Base-by-base conservation (phyloP, 345 rosid genomes). In the Geranium rotundifolium region DNA sequence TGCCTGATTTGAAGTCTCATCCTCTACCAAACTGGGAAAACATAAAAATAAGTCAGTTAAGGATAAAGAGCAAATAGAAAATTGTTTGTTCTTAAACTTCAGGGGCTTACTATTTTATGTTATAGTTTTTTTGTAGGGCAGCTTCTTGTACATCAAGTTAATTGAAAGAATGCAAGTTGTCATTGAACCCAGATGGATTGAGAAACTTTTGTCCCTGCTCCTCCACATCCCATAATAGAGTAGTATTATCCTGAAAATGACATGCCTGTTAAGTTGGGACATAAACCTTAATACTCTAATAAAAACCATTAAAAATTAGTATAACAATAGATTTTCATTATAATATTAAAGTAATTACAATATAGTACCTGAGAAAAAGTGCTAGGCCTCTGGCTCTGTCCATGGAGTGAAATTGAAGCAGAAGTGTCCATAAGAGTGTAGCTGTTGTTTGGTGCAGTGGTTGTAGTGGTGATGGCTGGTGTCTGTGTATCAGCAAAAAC, bases 141-240 rank as follows among this genome's bases (percentile, higher is more conserved):
- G 52, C 52, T 46, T 46, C 52, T 3, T 9, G 52, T 7, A 14
- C 14, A 12, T 46, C 10, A 34, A 34, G 10, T 75, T 72, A 82
- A 74, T 74, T 75, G 74, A 84, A 84, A 70, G 76, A 79, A 71
- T 78, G 76, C 75, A 79, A 76, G 74, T 73, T 80, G 84, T 58
- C 66, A 77, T 66, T 64, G 76, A 80, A 70, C 77, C 76, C 85
- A 59, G 76, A 67, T 75, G 73, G 67, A 74, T 66, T 79, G 27
- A 64, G 71, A 76, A 75, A 58, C 61, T 73, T 75, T 72, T 78
- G 84, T 70, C 73, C 77, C 69, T 75, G 79, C 57, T 76, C 86
- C 14, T 76, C 90, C 61, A 72, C 79, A 66, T 80, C 84, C 88
- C 83, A 82, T 59, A 80, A 17, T 63, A 69, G 58, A 69, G 60